Evolutionary conservation across 2,329 filamentous ascomycete species (phyloP), one percentile per base, ranked within the genome.

Genomic region (Fusarium falciforme): DNA sequence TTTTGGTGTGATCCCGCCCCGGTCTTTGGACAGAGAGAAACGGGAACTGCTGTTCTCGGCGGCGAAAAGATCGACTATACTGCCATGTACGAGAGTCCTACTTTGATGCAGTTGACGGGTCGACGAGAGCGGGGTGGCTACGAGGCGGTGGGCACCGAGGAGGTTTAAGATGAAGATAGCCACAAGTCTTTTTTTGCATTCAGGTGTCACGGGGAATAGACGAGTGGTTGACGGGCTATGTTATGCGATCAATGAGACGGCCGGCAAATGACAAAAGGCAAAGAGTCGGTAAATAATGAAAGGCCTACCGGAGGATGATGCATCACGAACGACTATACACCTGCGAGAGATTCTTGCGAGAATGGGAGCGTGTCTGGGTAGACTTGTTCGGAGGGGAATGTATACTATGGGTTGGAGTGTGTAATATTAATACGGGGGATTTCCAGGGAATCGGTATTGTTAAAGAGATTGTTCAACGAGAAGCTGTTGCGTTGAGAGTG

Each of bases 1-100:
- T 99, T 99, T 82, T 98, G 95, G 94, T 96, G 93, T 78, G 96
- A 98, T 80, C 91, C 94, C 2, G 92, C 93, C 3, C 93, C 96
- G 0, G 82, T 97, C 20, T 96, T 98, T 80, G 91, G 93, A 12
- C 90, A 88, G 77, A 89, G 93, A 67, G 91, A 94, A 78, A 92
- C 90, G 60, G 95, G 95, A 14, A 87, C 88, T 49, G 95, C 93
- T 0, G 85, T 95, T 81, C 84, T 99, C 9, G 94, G 91, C 16
- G 96, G 96, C 3, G 89, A 93, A 78, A 85, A 88, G 42, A 90
- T 99, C 55, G 94, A 98, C 83, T 99, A 98, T 82, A 93, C 93
- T 22, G 90, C 89, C 66, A 90, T 98, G 88, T 99, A 98, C 83
- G 96, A 98, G 82, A 90, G 92, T 22, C 96, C 96, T 7, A 84